A percentile compares a stretch with the other conserved stretches of the same genome.
phyloP scores from a whole-genome alignment of 441 rosid genomes.

The Erodium trifolium region DNA sequence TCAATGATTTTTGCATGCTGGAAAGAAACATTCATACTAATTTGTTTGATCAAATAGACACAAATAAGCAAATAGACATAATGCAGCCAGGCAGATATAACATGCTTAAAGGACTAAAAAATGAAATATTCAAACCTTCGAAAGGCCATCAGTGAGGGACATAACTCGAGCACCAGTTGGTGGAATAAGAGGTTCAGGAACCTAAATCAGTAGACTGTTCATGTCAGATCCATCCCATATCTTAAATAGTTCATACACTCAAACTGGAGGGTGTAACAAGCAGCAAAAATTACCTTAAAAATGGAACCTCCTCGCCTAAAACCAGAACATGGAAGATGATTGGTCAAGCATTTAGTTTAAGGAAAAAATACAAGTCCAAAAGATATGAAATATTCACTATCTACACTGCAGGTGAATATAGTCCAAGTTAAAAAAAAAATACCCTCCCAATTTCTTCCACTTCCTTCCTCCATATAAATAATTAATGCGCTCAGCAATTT shows the following conservation, averaged over 20 bases:
- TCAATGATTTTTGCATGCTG: neutral
- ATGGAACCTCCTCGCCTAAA: conserved; percentile 67
- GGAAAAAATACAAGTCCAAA: conserved; percentile 3
- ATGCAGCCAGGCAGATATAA: neutral
- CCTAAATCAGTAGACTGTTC: conserved; percentile 33
- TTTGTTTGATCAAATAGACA: neutral
- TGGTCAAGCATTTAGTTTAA: conserved; percentile 15
- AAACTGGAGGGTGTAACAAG: conserved; percentile 18
- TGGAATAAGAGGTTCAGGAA: conserved; percentile 84
- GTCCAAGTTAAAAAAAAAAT: conserved; percentile 19
- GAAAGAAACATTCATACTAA: neutral
- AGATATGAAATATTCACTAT: conserved; percentile 4
- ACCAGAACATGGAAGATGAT: conserved; percentile 26
- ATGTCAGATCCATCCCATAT: conserved; percentile 11
- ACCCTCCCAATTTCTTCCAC: conserved; percentile 97
- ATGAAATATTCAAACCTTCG: conserved; percentile 46
- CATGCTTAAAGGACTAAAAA: neutral
- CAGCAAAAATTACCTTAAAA: conserved; percentile 54
- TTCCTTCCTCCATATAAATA: conserved; percentile 82
- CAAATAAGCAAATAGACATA: neutral
- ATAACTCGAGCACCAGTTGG: conserved; percentile 81
- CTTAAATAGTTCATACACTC: conserved; percentile 13
- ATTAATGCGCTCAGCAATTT: conserved; percentile 73
- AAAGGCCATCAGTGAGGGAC: conserved; percentile 91
- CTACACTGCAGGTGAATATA: too few relatives aligned